Conservation (phyloP, 345 rosid species). For the Eutrema japonicum region DNA sequence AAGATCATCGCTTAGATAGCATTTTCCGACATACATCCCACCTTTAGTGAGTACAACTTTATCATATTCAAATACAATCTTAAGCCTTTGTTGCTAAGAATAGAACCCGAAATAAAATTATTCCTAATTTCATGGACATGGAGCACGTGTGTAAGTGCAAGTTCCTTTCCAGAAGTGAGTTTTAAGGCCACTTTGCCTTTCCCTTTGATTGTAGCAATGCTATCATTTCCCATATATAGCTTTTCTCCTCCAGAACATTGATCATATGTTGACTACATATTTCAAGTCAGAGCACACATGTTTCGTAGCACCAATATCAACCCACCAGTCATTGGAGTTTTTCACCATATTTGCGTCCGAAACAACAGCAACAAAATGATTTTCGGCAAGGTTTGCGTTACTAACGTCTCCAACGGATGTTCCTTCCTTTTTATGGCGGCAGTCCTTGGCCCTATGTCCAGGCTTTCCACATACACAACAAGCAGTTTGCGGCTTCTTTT, state of each 20-base stretch:
- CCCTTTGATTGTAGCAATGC: background rate
- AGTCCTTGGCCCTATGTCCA: background rate
- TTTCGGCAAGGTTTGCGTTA: background rate
- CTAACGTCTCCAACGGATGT: background rate
- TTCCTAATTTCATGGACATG: background rate
- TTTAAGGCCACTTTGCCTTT: background rate
- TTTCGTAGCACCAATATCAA: background rate
- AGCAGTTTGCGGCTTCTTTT: background rate
- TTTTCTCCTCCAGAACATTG: background rate
- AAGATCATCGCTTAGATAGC: background rate
- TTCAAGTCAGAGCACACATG: background rate
- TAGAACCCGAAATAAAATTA: background rate
- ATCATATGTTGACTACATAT: background rate
- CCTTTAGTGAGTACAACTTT: constrained; percentile 3
- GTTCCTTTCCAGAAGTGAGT: background rate
- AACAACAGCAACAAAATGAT: background rate
- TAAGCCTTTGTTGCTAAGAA: background rate
- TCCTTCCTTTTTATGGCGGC: background rate
- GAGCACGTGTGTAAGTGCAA: background rate
- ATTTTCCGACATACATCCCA: background rate
- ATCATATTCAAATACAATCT: background rate
- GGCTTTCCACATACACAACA: constrained; percentile 9
- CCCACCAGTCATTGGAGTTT: background rate
- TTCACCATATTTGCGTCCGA: background rate
- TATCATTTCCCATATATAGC: background rate